Base-by-base conservation (phyloP, 805 yeast genomes). In the Saturnispora quitensis region DNA sequence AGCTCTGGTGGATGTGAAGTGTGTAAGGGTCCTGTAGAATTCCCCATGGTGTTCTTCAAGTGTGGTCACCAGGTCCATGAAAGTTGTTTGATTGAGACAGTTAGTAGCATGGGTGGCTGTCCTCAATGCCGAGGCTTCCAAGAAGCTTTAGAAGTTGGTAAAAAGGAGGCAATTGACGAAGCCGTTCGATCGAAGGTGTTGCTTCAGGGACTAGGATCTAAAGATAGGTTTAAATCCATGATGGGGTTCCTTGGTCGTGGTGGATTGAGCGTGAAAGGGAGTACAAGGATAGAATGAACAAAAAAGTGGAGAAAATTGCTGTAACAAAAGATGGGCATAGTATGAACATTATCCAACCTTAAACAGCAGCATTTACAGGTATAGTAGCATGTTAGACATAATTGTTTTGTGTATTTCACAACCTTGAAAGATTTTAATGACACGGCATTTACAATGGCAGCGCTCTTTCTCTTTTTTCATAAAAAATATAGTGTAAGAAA, bases 21-120 rank as follows among this genome's bases (percentile, higher is more conserved):
- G 17, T 90, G 97, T 62, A 71, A 76, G 9, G 69, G 75, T 43
- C 74, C 77, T 12, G 68, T 91, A 20, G 95, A 87, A 53, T 73
- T 82, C 42, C 97, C 98, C 0, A 76, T 84, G 2, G 78, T 86
- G 0, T 95, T 87, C 60, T 93, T 91, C 70, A 78, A 81, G 56
- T 93, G 99, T 69, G 75, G 76, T 31, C 99, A 93, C 61, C 80
- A 93, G 3, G 89, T 80, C 62, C 98, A 93, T 62, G 86, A 84
- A 58, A 72, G 84, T 43, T 93, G 99, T 62, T 67, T 65, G 5
- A 46, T 53, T 9, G 50, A 55, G 9, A 51, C 20, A 5, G 52
- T 45, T 40, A 22, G 28, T 13, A 33, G 15, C 1, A 22, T 67
- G 63, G 42, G 73, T 12, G 51, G 48, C 43, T 91, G 98, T 63